Evolutionary conservation across 768 basidiomycete genomes (phyloP).

Genomic region (Tylopilus balloui): DNA sequence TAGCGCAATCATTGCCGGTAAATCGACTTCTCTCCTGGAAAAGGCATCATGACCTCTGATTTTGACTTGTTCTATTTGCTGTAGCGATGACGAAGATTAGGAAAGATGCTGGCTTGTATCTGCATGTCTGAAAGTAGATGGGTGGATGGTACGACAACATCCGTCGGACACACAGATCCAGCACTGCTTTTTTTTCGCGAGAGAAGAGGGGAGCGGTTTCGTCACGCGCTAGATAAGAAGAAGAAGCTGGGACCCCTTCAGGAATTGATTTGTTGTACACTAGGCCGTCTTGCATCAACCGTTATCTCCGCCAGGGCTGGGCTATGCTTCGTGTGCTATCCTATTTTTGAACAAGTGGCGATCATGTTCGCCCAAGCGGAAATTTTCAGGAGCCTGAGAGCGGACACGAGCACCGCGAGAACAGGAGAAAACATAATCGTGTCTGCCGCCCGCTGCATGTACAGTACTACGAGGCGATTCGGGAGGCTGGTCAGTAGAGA

Average conservation of each 20-base stretch:
- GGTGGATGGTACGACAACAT: neutral
- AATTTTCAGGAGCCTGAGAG: neutral
- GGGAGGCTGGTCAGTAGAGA: too few species aligned
- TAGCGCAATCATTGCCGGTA: slow-evolving; percentile 90
- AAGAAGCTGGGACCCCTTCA: neutral
- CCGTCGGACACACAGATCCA: neutral
- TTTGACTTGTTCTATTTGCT: slow-evolving; percentile 1
- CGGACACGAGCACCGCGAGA: too few species aligned
- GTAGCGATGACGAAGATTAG: slow-evolving; percentile 87
- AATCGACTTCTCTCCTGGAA: slow-evolving; percentile 18
- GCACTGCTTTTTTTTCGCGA: neutral
- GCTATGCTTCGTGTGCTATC: neutral
- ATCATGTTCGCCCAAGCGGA: too few species aligned
- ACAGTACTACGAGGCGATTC: too few species aligned
- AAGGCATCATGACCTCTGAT: neutral
- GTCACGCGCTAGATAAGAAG: slow-evolving; percentile 4
- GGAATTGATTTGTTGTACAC: slow-evolving; percentile 14
- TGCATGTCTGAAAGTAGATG: slow-evolving; percentile 38
- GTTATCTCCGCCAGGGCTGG: too few species aligned
- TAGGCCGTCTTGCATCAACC: slow-evolving; percentile 2
- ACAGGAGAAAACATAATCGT: too few species aligned
- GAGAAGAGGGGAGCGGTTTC: neutral
- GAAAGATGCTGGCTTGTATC: slow-evolving; percentile 60
- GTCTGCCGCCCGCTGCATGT: too few species aligned
- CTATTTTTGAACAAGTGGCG: neutral